Base-by-base conservation (phyloP, 441 rosid species). In the Populus trichocarpa region DNA sequence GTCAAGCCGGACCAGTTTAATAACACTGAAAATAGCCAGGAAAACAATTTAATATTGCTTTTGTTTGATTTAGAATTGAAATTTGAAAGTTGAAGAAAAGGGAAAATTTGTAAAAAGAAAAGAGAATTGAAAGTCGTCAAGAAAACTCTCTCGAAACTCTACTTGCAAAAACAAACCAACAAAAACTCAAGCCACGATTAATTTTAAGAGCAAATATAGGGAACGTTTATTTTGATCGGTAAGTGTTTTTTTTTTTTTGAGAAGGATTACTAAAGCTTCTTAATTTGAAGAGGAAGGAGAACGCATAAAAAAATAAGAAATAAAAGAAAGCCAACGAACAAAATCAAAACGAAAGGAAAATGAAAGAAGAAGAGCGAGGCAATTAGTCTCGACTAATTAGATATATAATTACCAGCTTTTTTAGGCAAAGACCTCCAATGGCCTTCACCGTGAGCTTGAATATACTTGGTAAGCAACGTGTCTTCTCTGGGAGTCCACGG, bases 401-500 rank as follows among this genome's bases (percentile, higher is more conserved):
- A 71, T 53, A 33, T 23, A 30, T 8, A 66, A 71, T 65, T 84
- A 91, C 95, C 95, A 25, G 95, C 91, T 46, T 85, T 88, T 36
- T 85, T 87, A 22, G 95, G 93, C 78, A 91, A 80, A 8, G 93
- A 88, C 79, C 89, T 84, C 95, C 93, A 91, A 14, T 83, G 82
- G 72, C 95, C 95, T 84, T 89, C 93, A 16, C 94, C 94, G n/a
- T 88, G 91, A 69, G 85, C 79, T 79, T 88, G 85, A 78, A 91
- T 85, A 70, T 89, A 88, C 30, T 80, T 80, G 66, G 81, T 73
- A 36, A 89, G 95, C 86, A 88, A 85, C 30, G 84, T 80, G 79
- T 91, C 95, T 85, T 91, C 95, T 77, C 86, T 77, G 11, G 88
- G 84, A 69, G 93, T 86, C 95, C 95, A 91, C 8, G 89, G 90